Evolutionary conservation across 2,329 filamentous ascomycete species (phyloP), one percentile per base, ranked within the genome.

Genomic region (Fusarium brevicatenulatum): DNA sequence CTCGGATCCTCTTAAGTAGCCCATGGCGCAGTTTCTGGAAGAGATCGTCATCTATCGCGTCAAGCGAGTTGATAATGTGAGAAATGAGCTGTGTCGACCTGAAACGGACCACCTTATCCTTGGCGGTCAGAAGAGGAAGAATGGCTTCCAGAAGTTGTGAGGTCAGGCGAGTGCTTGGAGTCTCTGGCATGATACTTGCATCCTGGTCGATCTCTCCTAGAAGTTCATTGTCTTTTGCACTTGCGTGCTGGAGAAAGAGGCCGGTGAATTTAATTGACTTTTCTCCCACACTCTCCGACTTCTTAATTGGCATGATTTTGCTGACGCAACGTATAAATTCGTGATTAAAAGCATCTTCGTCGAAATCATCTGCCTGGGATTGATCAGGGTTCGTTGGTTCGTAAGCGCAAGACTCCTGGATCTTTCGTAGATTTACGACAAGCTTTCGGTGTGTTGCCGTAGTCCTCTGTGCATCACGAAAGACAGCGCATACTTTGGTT

Each of bases 91-190:
- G 96, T 1, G 95, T 97, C 9, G 95, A 91, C 66, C 96, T 89
- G 82, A 94, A 99, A 66, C 96, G 90, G 52, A 98, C 92, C 66
- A 92, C 92, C 82, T 98, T 98, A 83, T 99, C 96, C 83, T 97
- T 98, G 47, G 93, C 90, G 15, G 88, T 88, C 68, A 97, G 86
- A n/a, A 97, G 84, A 9, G 93, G 92, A 7, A 97, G 85, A 25
- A 96, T 83, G 11, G 91, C 87, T 59, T 90, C 89, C 78, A 98
- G 89, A 40, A 98, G 87, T 36, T 91, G 88, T 4, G 91, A 90
- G 2, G 91, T 93, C 30, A 98, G 88, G 55, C 95, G 91, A 30
- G 91, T 93, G 72, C 90, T 96, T 2, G 95, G 95, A 1, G 95
- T 97, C 78, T 97, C 94, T 7, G 91, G 90, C 81, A 95, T 88